Percentiles rank a stretch among this genome's conserved stretches.
Evolutionary conservation across 2,329 filamentous ascomycete genomes (phyloP).

Genomic region (Tolypocladium guangdongense): DNA sequence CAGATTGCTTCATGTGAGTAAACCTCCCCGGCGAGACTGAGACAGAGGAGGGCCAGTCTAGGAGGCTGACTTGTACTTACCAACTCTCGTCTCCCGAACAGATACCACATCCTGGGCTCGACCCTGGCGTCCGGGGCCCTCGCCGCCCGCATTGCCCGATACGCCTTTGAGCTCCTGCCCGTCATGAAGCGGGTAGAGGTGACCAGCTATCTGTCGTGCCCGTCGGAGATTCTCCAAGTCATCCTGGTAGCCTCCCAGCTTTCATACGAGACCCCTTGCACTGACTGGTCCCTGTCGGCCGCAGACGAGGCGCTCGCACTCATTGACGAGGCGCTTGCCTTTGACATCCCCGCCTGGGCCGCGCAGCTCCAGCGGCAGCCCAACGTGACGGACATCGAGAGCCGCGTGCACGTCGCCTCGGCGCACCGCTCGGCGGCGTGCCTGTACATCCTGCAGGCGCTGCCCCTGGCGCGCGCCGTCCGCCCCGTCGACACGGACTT

Average conservation of each 20-base stretch:
- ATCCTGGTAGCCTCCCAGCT: constrained; percentile 33
- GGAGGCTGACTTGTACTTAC: neutral
- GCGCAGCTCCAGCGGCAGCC: constrained; percentile 22
- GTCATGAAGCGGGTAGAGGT: constrained; percentile 30
- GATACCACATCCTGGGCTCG: constrained; percentile 29
- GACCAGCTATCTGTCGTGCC: constrained; percentile 31
- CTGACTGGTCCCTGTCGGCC: constrained; percentile 17
- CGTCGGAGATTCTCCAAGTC: constrained; percentile 31
- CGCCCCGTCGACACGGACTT: constrained; percentile 28
- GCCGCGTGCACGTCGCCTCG: constrained; percentile 31
- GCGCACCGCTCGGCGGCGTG: constrained; percentile 36
- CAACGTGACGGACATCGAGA: constrained; percentile 26
- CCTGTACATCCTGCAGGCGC: constrained; percentile 33
- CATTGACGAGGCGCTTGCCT: constrained; percentile 28
- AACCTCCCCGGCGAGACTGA: neutral
- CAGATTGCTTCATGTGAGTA: constrained; percentile 36
- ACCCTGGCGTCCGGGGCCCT: constrained; percentile 25
- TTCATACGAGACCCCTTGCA: constrained; percentile 24
- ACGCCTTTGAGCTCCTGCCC: constrained; percentile 26
- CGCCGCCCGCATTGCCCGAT: constrained; percentile 26
- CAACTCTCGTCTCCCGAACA: constrained; percentile 10
- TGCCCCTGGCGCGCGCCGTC: constrained; percentile 26
- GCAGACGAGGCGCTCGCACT: constrained; percentile 27
- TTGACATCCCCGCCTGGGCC: constrained; percentile 33
- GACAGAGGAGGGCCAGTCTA: neutral